phyloP scores from a whole-genome alignment of 192 early-diverging fungal species.

The Coemansia biformis region DNA sequence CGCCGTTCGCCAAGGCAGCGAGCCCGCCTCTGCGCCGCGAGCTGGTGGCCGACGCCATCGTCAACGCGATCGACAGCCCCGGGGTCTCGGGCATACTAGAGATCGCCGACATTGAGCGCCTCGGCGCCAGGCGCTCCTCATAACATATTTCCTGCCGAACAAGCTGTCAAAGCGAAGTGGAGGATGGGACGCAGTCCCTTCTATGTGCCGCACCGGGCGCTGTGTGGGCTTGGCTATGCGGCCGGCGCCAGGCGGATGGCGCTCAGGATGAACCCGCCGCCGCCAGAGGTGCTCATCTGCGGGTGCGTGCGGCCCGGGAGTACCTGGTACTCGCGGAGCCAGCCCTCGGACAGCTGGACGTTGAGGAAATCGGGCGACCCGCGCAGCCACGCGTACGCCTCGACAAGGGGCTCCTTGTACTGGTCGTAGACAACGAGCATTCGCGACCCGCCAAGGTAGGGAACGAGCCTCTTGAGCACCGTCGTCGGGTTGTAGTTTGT shows the following conservation, averaged over 20 bases:
- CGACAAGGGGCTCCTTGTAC: conserved; percentile 60
- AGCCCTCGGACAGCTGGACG: conserved; percentile 84
- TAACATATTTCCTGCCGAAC: no score
- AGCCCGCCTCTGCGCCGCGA: conserved; percentile 37
- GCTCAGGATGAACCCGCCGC: conserved; percentile 65
- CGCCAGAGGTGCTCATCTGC: conserved; percentile 67
- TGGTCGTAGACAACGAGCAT: conserved; percentile 80
- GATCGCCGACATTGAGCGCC: conserved; percentile 37
- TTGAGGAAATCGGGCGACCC: conserved; percentile 66
- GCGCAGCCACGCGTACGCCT: conserved; percentile 63
- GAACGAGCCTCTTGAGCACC: conserved; percentile 65
- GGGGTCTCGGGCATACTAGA: conserved; percentile 25
- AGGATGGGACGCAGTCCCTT: no score
- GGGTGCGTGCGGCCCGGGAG: conserved; percentile 77
- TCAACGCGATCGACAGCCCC: conserved; percentile 28
- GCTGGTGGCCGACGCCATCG: conserved; percentile 33
- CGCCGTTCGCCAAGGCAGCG: conserved; percentile 40
- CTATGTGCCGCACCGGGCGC: no score
- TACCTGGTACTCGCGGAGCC: conserved; percentile 84
- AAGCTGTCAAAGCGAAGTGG: no score
- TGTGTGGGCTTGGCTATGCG: no score
- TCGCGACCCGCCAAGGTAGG: conserved; percentile 74
- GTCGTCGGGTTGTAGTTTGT: conserved; percentile 70
- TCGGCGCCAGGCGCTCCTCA: conserved; percentile 11
- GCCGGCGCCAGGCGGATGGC: conserved; percentile 54